Base-by-base conservation (phyloP, 495 filamentous ascomycete species). In the Podospora appendiculata region DNA sequence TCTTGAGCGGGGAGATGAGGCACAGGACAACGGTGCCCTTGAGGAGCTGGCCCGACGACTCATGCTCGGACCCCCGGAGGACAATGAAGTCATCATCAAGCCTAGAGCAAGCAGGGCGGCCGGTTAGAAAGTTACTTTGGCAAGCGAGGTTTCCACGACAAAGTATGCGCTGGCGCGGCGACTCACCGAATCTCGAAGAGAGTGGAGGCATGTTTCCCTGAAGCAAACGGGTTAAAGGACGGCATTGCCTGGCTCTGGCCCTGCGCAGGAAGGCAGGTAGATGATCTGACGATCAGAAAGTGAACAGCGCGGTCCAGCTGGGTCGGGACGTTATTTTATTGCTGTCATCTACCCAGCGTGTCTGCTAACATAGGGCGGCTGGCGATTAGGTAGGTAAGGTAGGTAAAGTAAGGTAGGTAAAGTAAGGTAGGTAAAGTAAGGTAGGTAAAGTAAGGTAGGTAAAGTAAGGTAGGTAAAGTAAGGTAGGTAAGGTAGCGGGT, bases 41-140 rank as follows among this genome's bases (percentile, higher is more conserved):
- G 51, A 94, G 64, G 19, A 86, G 70, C 34, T 88, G 84, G 50
- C 85, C 88, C 35, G 85, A 77, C 34, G 89, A 84, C 62, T 94
- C 89, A 55, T 85, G 74, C 47, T 87, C 82, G 54, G 67, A 75
- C 41, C 89, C 89, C 17, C 88, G 85, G 40, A 95, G 83, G 11
- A 93, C 80, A 49, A 92, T 77, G 40, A 90, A 84, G 54, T 88
- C 84, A 53, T 88, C 81, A 17, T 91, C 86, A 50, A 90, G 79
- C 17, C 89, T 94, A 58, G 18, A 42, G 17, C 7, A 25, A 25
- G 25, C 6, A 10, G n/a, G 8, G 16, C 43, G 11, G 54, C 16
- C 34, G 16, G 12, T 13, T 35, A 25, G 25, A 25, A 25, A 25
- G 25, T 25, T 25, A 25, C 25, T 25, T 25, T 25, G 25, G 25